Conservation (phyloP, 768 basidiomycete species). For the Tylopilus plumbeoviolaceoides region DNA sequence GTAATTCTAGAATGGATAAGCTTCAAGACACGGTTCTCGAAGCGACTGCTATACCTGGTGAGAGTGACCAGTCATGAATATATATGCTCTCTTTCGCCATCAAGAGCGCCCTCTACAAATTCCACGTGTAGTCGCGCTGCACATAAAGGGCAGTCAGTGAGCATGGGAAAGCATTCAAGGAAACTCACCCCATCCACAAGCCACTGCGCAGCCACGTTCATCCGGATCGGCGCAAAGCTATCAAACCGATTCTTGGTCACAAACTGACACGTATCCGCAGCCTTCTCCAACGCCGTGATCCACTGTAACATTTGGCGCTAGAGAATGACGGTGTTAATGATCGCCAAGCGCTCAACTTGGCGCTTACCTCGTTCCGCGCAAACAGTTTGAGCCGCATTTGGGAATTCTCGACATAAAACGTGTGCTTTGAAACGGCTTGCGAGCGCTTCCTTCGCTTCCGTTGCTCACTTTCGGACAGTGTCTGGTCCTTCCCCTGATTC, state of each 20-base stretch:
- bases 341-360: background rate
- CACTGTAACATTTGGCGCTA: slow-evolving; percentile 97
- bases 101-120: slow-evolving; percentile 84
- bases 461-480: slow-evolving; percentile 33
- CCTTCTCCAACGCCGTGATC: slow-evolving; percentile 86
- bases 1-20: slow-evolving; percentile 52
- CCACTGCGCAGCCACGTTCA: slow-evolving; percentile 96
- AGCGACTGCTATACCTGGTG: slow-evolving; percentile 55
- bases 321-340: slow-evolving; percentile 1
- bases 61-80: slow-evolving; percentile 99
- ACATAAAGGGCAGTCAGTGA: slow-evolving; percentile 3
- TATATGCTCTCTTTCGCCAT: slow-evolving; percentile 87
- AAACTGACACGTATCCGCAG: slow-evolving; percentile 73
- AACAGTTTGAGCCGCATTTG: slow-evolving; percentile 85
- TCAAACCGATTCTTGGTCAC: slow-evolving; percentile 81
- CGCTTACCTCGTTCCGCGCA: slow-evolving; percentile 76
- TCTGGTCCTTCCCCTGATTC: slow-evolving; percentile 17
- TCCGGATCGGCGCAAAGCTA: slow-evolving; percentile 88
- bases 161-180: background rate
- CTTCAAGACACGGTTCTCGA: background rate
- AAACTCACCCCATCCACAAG: slow-evolving; percentile 88
- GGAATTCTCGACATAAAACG: slow-evolving; percentile 89
- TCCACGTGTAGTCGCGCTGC: slow-evolving; percentile 98
- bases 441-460: slow-evolving; percentile 45
- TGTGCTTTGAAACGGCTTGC: slow-evolving; percentile 82